These are phyloP conservation scores for Quillaja saponaria DNA, from an alignment of 306 rosid genomes.

Conservation along the genomic window DNA sequence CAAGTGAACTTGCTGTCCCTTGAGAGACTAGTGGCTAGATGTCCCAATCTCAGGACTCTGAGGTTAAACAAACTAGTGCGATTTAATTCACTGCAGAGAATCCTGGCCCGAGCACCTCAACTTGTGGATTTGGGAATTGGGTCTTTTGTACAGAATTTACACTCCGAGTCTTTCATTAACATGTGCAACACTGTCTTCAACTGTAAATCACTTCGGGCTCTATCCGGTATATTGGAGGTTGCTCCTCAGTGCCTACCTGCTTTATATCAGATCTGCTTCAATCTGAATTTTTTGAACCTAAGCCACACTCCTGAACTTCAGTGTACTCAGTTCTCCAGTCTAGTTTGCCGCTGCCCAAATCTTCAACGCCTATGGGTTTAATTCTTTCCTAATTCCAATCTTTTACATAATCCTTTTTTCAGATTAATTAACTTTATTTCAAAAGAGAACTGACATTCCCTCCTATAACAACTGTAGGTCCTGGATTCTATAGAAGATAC, in stretches of 20 bases:
- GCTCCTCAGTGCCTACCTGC: conserved; percentile 64
- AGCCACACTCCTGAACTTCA: conserved; percentile 59
- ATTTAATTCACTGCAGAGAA: conserved; percentile 53
- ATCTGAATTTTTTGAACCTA: conserved; percentile 73
- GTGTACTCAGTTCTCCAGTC: conserved; percentile 60
- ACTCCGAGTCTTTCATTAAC: conserved; percentile 46
- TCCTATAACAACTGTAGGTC: conserved; percentile 53
- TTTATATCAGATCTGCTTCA: conserved; percentile 62
- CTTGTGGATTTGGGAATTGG: conserved; percentile 81
- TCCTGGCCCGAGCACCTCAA: conserved; percentile 69
- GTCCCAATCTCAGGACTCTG: conserved; percentile 78
- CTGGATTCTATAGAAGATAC: conserved; percentile 84
- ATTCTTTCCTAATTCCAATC: too few species aligned
- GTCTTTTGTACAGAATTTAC: conserved; percentile 54
- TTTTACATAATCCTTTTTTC: not conserved
- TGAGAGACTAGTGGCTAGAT: conserved; percentile 86
- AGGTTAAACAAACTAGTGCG: conserved; percentile 78
- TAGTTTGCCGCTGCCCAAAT: conserved; percentile 55
- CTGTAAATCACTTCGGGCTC: conserved; percentile 70
- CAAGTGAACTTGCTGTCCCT: conserved; percentile 66
- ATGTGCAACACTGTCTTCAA: conserved; percentile 48
- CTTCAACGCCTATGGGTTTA: conserved; percentile 89
- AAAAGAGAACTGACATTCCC: conserved; percentile 5
- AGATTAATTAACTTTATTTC: not conserved
- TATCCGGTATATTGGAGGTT: conserved; percentile 86